Base-by-base conservation (phyloP, 2,329 filamentous ascomycete genomes). In the Alternaria sp. region DNA sequence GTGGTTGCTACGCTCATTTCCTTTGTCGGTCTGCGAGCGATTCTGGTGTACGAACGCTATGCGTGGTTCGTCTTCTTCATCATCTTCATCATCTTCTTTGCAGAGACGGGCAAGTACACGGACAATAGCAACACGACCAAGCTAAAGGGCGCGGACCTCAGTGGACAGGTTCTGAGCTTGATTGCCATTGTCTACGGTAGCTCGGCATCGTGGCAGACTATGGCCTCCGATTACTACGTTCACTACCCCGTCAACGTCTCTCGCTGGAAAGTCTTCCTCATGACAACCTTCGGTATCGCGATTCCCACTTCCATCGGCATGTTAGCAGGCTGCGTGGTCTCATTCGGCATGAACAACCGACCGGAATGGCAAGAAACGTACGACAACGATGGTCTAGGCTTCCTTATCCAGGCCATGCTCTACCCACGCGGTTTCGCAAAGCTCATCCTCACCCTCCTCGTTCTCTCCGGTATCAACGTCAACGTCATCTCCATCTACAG, bases 401-500 rank as follows among this genome's bases (percentile, higher is more conserved):
- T 80, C 57, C 73, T 84, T 4, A 77, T 85, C 58, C 72, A 79
- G 24, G 74, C 77, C 40, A 77, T 80, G 66, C 79, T 81, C 21
- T 76, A 82, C 59, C 82, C 82, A 1, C 62, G 73, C 7, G 79
- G 79, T 23, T 84, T 81, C 65, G 80, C 80, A 31, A 83, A 84
- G 56, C 80, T 84, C 66, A 78, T 80, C 44, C 78, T 81, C 24
- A 76, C 80, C 21, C 68, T 81, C 11, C 75, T 81, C 41, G 78
- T 79, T 1, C 70, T 81, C 40, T 78, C 76, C 50, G 79, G 79
- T 54, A 77, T 81, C 62, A 80, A 78, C 58, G 80, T 80, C 62
- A 80, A 80, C 68, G 79, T 79, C 62, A 79, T 80, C 1, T 80
- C 80, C 66, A 80, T 80, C 74, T 92, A 83, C 70, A 78, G 73